A percentile compares a stretch with the other conserved stretches of the same genome.
Evolutionary conservation across 768 basidiomycete genomes (phyloP).

Genomic region (Termitomyces sp.): DNA sequence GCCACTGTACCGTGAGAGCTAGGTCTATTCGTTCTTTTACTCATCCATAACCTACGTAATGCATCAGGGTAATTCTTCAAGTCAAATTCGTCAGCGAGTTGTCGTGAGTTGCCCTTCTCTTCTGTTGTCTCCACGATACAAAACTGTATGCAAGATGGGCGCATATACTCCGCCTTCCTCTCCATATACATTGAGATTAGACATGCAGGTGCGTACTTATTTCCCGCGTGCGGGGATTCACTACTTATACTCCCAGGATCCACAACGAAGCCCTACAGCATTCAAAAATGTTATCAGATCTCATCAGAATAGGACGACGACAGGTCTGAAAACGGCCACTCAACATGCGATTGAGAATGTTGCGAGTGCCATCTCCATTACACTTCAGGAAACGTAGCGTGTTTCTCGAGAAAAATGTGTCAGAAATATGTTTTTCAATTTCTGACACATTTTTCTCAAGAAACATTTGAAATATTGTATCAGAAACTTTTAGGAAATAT

Average conservation of each 20-base stretch:
- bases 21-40: background rate
- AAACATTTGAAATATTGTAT: too few species aligned
- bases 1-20: background rate
- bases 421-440: too few species aligned
- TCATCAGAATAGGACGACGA: background rate
- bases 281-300: background rate
- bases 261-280: background rate
- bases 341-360: background rate
- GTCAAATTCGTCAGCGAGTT: too few species aligned
- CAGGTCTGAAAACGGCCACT: background rate
- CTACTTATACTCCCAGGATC: background rate
- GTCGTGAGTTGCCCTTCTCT: background rate
- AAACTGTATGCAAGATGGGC: background rate
- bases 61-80: background rate
- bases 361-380: background rate
- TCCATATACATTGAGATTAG: background rate
- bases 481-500: too few species aligned
- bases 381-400: too few species aligned
- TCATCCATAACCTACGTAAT: background rate
- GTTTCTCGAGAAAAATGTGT: too few species aligned
- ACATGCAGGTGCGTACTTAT: background rate
- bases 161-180: background rate
- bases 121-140: background rate
- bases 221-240: too few species aligned
- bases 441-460: too few species aligned